Evolutionary conservation across 768 basidiomycete species (phyloP), one percentile per base, ranked within the genome.

Genomic region (Rhodotorula taiwanensis): DNA sequence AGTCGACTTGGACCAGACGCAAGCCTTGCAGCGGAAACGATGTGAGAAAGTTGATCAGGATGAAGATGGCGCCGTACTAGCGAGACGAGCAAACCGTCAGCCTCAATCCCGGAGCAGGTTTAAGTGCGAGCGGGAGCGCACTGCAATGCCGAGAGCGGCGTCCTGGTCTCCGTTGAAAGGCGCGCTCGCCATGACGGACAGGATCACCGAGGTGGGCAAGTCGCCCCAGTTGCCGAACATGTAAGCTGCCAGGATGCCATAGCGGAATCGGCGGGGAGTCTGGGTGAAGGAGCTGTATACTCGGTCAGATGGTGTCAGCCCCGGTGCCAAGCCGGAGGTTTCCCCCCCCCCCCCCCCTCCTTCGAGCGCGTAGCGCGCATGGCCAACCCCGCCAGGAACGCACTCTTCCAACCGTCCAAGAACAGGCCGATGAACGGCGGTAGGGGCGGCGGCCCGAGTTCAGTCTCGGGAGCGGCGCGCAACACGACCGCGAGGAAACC

Each of bases 161-260:
- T 87, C 87, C 0, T 72, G 56, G 4, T 77, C 69, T 7, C 81
- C 81, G n/a, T 79, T 79, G 75, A 88, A 89, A 0, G 86, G 87
- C 0, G 81, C 76, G 1, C 80, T 74, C 4, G 79, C 81, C 11
- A 83, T 84, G 33, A 88, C 78, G 53, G 83, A 83, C 77, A 85
- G 77, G 18, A 84, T 75, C 4, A 88, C 82, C 2, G 85, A 79
- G 0, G 81, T 86, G 4, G 87, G 43, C 21, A 68, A n/a, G 50
- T 51, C 54, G 21, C 47, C 62, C 58, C 51, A 28, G 11, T n/a
- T 31, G 34, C 48, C 28, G 34, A 25, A 50, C 49, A n/a, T 33
- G n/a, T 33, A 50, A 7, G 21, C 2, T 18, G 20, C 14, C 20
- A 50, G 5, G 11, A 33, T 15, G 31, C 49, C 49, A 15, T 23